These are phyloP conservation scores for Bassia scoparia DNA, from an alignment of 148 eudicot genomes.

Conservation along the genomic window DNA sequence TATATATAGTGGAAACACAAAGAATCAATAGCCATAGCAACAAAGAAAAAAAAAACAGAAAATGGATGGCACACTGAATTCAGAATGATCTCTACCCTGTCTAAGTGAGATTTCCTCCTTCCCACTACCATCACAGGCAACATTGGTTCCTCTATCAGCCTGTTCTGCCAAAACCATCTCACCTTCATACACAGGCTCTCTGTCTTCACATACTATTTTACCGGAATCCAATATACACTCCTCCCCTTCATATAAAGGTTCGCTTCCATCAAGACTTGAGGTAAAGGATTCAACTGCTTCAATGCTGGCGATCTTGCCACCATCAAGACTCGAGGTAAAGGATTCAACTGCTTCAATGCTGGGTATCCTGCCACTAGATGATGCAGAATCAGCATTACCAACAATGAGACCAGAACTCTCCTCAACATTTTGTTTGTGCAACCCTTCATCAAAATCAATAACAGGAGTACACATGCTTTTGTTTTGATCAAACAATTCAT, in stretches of 20 bases:
- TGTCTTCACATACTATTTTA: constrained; percentile 36
- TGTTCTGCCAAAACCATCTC: constrained; percentile 77
- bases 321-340: too few species aligned
- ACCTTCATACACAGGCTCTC: constrained; percentile 89
- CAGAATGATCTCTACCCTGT: constrained; percentile 47
- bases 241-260: constrained; percentile 94
- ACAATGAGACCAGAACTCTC: constrained; percentile 24
- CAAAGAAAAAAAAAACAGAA: neutral
- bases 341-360: constrained; percentile 44
- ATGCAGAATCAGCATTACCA: constrained; percentile 35
- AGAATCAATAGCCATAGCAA: neutral
- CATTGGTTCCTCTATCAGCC: constrained; percentile 39
- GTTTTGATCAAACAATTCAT: constrained; percentile 28
- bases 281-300: constrained; percentile 49
- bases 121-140: constrained; percentile 30
- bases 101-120: constrained; percentile 46
- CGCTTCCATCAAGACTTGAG: constrained; percentile 51
- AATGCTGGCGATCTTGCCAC: constrained; percentile 29
- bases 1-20: constrained; percentile 1
- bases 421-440: constrained; percentile 26
- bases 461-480: constrained; percentile 30
- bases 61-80: neutral
- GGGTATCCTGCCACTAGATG: constrained; percentile 35
- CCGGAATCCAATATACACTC: constrained; percentile 70
- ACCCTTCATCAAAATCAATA: constrained; percentile 27